Evolutionary conservation across 805 yeast species (phyloP), one percentile per base, ranked within the genome.

Genomic region (Candida namnaoensis): DNA sequence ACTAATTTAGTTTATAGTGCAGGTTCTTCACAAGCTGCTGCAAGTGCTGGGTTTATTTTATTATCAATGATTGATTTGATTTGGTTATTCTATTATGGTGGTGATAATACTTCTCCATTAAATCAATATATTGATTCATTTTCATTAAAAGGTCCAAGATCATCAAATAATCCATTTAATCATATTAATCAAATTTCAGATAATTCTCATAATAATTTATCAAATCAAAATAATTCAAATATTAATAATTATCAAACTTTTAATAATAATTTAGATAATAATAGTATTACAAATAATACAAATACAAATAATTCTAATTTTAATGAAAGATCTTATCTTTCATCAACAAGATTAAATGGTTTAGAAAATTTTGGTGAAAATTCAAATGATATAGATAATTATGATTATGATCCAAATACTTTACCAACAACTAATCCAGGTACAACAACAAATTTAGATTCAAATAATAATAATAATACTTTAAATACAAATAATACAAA

Each of bases 81-180:
- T 45, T 93, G 96, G 96, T 69, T 91, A 37, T 68, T 88, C 45
- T 90, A 88, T 62, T 86, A 82, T 58, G 98, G 98, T 27, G 83
- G 95, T 24, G 91, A 91, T 46, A 85, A 86, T 41, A 85, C 85
- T 40, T 81, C 95, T n/a, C 91, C 95, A 32, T 68, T 86, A 9
- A 88, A 86, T 57, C 79, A 82, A 54, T 85, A 81, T 68, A 74
- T 91, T 42, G 96, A 88, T 66, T 83, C 93, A 4, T 88, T 82
- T 52, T 80, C 91, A 0, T 63, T 80, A 42, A 76, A 66, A 52
- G 69, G 75, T 5, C 64, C 67, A 40, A 66, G 66, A 51, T 62
- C 60, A 12, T 61, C 69, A 1, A 47, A 39, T 23, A 51, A 49
- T 41, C 58, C 54, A 40, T 51, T 50, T 50, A 38, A 26, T 38